Percentiles rank a stretch among this genome's conserved stretches.
These are phyloP conservation scores for Aegilops speltoides DNA, from an alignment of 176 grass and related monocot genomes.

Conservation along the genomic window DNA sequence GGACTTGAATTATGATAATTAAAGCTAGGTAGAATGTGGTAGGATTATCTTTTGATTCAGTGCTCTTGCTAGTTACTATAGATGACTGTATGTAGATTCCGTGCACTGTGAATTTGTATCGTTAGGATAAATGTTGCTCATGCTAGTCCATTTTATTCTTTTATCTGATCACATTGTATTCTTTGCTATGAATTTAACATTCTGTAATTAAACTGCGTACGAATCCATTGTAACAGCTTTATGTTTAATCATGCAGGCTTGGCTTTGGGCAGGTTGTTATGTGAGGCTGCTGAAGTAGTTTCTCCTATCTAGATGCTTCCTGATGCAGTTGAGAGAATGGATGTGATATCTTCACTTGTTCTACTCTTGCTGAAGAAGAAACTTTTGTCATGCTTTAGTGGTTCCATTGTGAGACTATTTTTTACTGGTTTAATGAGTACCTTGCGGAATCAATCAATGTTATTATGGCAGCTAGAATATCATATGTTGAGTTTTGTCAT, in stretches of 20 bases:
- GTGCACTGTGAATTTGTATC: background rate
- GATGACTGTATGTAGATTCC: background rate
- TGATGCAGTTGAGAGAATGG: conserved; percentile 2
- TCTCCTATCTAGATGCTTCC: conserved; percentile 28
- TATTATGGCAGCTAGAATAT: conserved; percentile 31
- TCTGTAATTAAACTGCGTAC: background rate
- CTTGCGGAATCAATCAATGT: conserved; percentile 4
- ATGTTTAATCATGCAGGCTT: conserved; percentile 19
- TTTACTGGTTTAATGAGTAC: conserved; percentile 26
- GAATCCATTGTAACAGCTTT: background rate
- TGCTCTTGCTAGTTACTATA: background rate
- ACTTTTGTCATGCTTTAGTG: conserved; percentile 37
- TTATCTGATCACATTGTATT: background rate
- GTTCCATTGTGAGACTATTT: conserved; percentile 21
- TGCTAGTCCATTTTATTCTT: background rate
- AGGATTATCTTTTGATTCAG: background rate
- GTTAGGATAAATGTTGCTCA: background rate
- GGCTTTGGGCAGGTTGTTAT: background rate
- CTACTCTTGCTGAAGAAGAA: conserved; percentile 20
- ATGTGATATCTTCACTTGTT: conserved; percentile 4
- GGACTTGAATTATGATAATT: background rate
- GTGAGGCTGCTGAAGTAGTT: conserved; percentile 27
- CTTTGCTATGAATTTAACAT: background rate
- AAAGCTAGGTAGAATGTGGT: background rate
- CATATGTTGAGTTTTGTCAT: background rate